Conservation (phyloP, 2,329 filamentous ascomycete species). For the Fusarium sp. region DNA sequence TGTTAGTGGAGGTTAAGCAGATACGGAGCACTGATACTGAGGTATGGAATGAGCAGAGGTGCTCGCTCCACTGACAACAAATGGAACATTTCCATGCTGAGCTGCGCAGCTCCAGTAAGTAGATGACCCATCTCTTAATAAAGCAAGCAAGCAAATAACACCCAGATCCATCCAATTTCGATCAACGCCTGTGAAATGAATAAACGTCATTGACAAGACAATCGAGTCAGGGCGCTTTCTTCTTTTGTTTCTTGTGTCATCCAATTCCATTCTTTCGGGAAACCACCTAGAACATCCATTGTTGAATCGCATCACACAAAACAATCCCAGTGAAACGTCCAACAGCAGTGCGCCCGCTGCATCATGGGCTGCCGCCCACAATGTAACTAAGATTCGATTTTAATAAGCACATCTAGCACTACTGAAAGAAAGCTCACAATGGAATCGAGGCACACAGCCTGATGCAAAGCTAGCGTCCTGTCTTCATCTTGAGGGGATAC, state of each 20-base stretch:
- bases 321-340: constrained; percentile 25
- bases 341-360: constrained; percentile 24
- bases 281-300: constrained; percentile 22
- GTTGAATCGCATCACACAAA: constrained; percentile 18
- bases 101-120: constrained; percentile 2
- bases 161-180: constrained; percentile 29
- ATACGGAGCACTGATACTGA: no score
- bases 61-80: constrained; percentile 21
- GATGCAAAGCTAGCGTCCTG: constrained; percentile 10
- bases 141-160: not conserved
- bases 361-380: no score
- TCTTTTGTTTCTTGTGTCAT: constrained; percentile 17
- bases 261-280: constrained; percentile 28
- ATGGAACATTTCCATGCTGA: not conserved
- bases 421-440: constrained; percentile 8
- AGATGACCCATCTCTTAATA: constrained; percentile 7
- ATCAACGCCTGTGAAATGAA: constrained; percentile 40
- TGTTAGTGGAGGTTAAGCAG: no score
- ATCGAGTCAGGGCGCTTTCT: constrained; percentile 31
- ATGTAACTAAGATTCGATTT: not conserved
- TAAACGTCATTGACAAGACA: constrained; percentile 36
- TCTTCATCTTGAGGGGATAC: constrained; percentile 24
- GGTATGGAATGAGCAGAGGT: constrained; percentile 17
- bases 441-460: constrained; percentile 25
- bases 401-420: not conserved